These are phyloP conservation scores for Dactylellina leptospora DNA, from an alignment of 2,329 filamentous ascomycete species.

Conservation along the genomic window DNA sequence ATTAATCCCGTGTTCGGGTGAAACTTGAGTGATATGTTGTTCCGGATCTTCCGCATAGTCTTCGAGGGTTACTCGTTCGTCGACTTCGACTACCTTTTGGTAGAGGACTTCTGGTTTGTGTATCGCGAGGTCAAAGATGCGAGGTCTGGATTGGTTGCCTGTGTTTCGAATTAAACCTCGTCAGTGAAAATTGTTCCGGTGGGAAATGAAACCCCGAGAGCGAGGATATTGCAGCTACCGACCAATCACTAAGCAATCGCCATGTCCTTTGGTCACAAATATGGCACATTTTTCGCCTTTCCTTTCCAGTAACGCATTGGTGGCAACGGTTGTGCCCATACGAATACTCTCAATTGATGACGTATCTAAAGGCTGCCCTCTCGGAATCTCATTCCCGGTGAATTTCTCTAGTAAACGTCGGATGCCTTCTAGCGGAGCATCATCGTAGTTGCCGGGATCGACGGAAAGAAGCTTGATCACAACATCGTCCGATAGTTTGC, in stretches of 20 bases:
- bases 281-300: conserved; percentile 90
- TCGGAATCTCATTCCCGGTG: conserved; percentile 76
- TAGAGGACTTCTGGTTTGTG: conserved; percentile 87
- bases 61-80: conserved; percentile 88
- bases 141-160: conserved; percentile 81
- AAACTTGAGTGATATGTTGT: conserved; percentile 67
- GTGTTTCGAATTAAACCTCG: not conserved
- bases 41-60: conserved; percentile 89
- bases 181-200: conserved; percentile 12
- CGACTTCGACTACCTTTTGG: conserved; percentile 83
- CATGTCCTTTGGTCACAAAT: conserved; percentile 86
- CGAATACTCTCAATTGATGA: conserved; percentile 83
- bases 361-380: conserved; percentile 82
- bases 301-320: conserved; percentile 86
- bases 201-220: not conserved
- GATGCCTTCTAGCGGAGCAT: conserved; percentile 91
- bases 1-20: conserved; percentile 12
- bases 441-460: conserved; percentile 87
- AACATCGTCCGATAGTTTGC: conserved; percentile 75
- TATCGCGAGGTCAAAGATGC: conserved; percentile 91
- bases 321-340: conserved; percentile 95
- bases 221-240: conserved; percentile 19
- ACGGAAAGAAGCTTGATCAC: conserved; percentile 89
- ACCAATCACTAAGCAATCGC: conserved; percentile 85
- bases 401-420: conserved; percentile 84